phyloP scores from a whole-genome alignment of 148 eudicot genomes.

The Cornus suecica region DNA sequence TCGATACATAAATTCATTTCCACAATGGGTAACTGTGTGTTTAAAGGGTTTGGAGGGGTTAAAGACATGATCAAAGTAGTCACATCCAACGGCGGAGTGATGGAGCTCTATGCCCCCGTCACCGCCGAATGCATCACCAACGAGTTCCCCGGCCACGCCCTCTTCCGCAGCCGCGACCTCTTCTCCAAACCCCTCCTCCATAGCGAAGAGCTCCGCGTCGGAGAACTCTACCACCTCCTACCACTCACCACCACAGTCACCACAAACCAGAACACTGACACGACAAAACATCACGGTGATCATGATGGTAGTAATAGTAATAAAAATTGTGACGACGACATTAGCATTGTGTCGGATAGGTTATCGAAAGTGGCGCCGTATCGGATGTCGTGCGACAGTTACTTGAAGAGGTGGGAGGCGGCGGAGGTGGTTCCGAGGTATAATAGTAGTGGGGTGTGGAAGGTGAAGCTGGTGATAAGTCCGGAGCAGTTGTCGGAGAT shows the following conservation, averaged over 20 bases:
- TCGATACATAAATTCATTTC: neutral
- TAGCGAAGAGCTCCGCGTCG: conserved; percentile 31
- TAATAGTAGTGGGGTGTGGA: conserved; percentile 43
- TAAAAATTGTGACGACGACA: no score
- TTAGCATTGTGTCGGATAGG: neutral
- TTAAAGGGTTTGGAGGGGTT: conserved; percentile 6
- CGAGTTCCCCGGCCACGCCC: conserved; percentile 46
- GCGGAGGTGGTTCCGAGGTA: conserved; percentile 27
- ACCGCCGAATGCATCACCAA: conserved; percentile 47
- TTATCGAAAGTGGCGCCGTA: conserved; percentile 25
- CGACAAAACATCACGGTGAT: neutral
- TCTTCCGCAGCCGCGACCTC: conserved; percentile 35
- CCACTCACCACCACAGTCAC: conserved; percentile 21
- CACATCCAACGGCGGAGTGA: conserved; percentile 47
- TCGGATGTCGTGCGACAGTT: conserved; percentile 38
- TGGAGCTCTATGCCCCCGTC: conserved; percentile 57
- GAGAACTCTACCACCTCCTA: conserved; percentile 44
- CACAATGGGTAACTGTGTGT: conserved; percentile 28
- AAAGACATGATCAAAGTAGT: conserved; percentile 40
- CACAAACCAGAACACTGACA: neutral
- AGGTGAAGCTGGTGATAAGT: conserved; percentile 54
- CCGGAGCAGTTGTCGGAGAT: conserved; percentile 55
- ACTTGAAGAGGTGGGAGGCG: conserved; percentile 16
- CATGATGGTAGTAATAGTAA: neutral
- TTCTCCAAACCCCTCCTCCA: conserved; percentile 27